A percentile compares a stretch with the other conserved stretches of the same genome.
These are phyloP conservation scores for Ogataea naganishii DNA, from an alignment of 805 yeast species.

Conservation along the genomic window DNA sequence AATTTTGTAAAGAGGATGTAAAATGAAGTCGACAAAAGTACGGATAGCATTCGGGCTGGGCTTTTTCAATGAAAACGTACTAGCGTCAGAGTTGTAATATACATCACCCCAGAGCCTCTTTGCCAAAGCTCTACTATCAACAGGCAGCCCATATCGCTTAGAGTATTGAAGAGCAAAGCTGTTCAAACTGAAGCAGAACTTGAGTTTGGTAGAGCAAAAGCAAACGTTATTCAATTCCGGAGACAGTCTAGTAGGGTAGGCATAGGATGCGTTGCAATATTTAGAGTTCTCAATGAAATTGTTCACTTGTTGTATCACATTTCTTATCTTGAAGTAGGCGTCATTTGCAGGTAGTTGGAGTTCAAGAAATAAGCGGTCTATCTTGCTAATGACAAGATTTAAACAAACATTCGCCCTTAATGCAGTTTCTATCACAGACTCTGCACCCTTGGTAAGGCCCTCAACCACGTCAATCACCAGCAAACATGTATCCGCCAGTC, in stretches of 20 bases:
- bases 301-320: slow-evolving; percentile 59
- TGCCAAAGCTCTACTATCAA: slow-evolving; percentile 34
- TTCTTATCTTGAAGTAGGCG: slow-evolving; percentile 58
- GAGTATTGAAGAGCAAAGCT: slow-evolving; percentile 54
- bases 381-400: slow-evolving; percentile 61
- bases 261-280: slow-evolving; percentile 17
- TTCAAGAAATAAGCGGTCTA: slow-evolving; percentile 82
- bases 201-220: slow-evolving; percentile 61
- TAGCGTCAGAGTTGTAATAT: slow-evolving; percentile 33
- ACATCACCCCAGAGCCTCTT: slow-evolving; percentile 72
- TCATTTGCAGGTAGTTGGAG: slow-evolving; percentile 67
- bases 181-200: slow-evolving; percentile 55
- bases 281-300: slow-evolving; percentile 29
- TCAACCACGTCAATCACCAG: slow-evolving; percentile 81
- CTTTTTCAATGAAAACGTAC: slow-evolving; percentile 34
- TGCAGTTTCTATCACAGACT: slow-evolving; percentile 42
- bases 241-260: slow-evolving; percentile 30
- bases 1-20: slow-evolving; percentile 77
- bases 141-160: slow-evolving; percentile 18
- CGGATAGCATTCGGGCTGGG: slow-evolving; percentile 15
- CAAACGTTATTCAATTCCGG: slow-evolving; percentile 62
- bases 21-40: slow-evolving; percentile 56
- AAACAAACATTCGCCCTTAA: slow-evolving; percentile 42
- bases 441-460: slow-evolving; percentile 60
- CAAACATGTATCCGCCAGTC: slow-evolving; percentile 56